phyloP scores from a whole-genome alignment of 768 basidiomycete species.

The Postia placenta region DNA sequence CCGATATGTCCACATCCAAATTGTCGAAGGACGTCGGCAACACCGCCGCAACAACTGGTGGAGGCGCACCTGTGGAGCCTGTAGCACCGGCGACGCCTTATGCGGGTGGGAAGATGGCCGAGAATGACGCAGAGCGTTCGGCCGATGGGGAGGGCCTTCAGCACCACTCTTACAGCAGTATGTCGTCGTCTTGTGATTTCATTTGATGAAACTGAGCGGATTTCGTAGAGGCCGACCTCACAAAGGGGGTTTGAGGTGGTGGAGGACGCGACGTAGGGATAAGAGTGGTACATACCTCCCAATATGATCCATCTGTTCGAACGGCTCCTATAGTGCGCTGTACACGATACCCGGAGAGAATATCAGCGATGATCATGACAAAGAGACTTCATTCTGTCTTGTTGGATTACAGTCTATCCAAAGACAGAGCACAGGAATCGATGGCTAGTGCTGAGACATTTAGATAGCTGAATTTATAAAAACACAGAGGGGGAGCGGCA shows the following conservation, averaged over 20 bases:
- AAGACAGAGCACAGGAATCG: neutral
- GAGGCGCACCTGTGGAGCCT: neutral
- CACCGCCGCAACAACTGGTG: too few species aligned
- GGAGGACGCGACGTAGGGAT: neutral
- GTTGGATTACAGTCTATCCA: neutral
- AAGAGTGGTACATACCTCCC: neutral
- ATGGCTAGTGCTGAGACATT: neutral
- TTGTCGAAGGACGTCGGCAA: too few species aligned
- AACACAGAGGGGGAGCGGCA: slow-evolving; percentile 1
- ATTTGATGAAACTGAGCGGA: too few species aligned
- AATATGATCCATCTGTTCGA: neutral
- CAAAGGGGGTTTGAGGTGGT: too few species aligned
- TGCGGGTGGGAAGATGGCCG: too few species aligned
- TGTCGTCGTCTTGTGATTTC: too few species aligned
- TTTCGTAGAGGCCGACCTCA: too few species aligned
- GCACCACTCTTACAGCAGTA: too few species aligned
- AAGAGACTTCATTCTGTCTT: neutral
- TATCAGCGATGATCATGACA: slow-evolving; percentile 1
- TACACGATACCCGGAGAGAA: neutral
- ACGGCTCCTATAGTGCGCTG: neutral
- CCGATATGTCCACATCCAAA: too few species aligned
- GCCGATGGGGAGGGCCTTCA: too few species aligned
- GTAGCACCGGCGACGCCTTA: neutral
- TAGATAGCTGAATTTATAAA: slow-evolving; percentile 5
- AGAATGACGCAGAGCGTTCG: too few species aligned